These are phyloP conservation scores for Naganishia albida DNA, from an alignment of 1,284 basidiomycete species.

Conservation along the genomic window DNA sequence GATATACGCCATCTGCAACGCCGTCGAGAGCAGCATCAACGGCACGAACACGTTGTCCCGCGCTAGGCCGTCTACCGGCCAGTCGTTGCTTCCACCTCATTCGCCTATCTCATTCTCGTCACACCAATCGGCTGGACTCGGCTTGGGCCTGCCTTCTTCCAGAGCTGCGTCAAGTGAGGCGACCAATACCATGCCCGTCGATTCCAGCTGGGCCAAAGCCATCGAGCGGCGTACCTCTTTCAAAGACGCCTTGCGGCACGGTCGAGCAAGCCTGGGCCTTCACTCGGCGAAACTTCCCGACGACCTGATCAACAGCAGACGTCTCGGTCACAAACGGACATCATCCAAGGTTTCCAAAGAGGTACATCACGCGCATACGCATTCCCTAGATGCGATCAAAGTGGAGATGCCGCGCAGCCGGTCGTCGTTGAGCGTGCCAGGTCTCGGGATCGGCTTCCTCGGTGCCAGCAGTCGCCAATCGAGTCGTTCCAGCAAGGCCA, in stretches of 20 bases:
- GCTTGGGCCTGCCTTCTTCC: constrained; percentile 34
- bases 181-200: constrained; percentile 7
- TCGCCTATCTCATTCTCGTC: constrained; percentile 44
- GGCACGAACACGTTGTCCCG: constrained; percentile 53
- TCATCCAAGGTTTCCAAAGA: constrained; percentile 17
- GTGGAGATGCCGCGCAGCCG: constrained; percentile 11
- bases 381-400: constrained; percentile 20
- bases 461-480: constrained; percentile 29
- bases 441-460: constrained; percentile 13
- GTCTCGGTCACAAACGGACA: not conserved
- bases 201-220: constrained; percentile 24
- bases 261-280: constrained; percentile 31
- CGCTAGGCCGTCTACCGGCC: constrained; percentile 37
- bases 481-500: constrained; percentile 29
- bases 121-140: constrained; percentile 35
- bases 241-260: constrained; percentile 32
- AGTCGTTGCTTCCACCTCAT: constrained; percentile 40
- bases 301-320: not conserved
- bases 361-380: constrained; percentile 4
- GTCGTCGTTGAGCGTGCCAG: constrained; percentile 9
- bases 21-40: constrained; percentile 59
- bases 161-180: constrained; percentile 1
- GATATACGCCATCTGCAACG: constrained; percentile 58
- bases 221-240: constrained; percentile 30
- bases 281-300: constrained; percentile 7